These are phyloP conservation scores for Diophrys sp. DNA, from an alignment of 73 alveolate species.

Conservation along the genomic window DNA sequence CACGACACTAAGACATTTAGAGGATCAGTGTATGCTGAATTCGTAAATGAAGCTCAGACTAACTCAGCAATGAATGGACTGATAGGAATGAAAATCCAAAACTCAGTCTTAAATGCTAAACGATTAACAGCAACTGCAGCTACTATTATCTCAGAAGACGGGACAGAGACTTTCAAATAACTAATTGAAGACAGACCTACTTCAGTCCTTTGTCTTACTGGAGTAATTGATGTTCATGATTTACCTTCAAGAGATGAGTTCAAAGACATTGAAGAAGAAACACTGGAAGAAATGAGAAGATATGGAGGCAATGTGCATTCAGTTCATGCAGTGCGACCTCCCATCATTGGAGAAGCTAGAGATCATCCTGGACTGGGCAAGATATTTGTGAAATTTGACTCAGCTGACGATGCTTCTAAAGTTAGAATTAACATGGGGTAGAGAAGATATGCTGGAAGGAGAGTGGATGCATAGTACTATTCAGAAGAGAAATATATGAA, in stretches of 20 bases:
- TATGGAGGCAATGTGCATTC: slow-evolving; percentile 68
- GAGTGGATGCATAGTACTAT: slow-evolving; percentile 61
- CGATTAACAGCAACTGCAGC: slow-evolving; percentile 13
- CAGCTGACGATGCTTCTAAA: slow-evolving; percentile 56
- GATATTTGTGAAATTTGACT: slow-evolving; percentile 64
- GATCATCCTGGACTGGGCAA: slow-evolving; percentile 80
- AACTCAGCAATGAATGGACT: neutral
- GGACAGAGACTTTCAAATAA: slow-evolving; percentile 22
- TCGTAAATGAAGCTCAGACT: neutral
- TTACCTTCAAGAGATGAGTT: slow-evolving; percentile 34
- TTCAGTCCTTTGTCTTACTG: slow-evolving; percentile 40
- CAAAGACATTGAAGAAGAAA: slow-evolving; percentile 64
- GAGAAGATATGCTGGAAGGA: slow-evolving; percentile 71
- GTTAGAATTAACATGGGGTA: slow-evolving; percentile 59
- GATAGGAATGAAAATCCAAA: neutral
- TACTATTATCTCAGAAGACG: slow-evolving; percentile 14
- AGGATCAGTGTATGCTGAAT: neutral
- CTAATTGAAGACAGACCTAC: slow-evolving; percentile 47
- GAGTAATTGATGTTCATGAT: slow-evolving; percentile 52
- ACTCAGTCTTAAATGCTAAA: slow-evolving; percentile 41
- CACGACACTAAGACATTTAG: neutral
- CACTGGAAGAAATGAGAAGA: slow-evolving; percentile 66
- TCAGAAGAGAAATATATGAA: slow-evolving; percentile 68
- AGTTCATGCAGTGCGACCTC: slow-evolving; percentile 72
- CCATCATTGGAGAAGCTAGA: slow-evolving; percentile 61